phyloP scores from a whole-genome alignment of 2,329 filamentous ascomycete species.

The Dactylellina sp. region DNA sequence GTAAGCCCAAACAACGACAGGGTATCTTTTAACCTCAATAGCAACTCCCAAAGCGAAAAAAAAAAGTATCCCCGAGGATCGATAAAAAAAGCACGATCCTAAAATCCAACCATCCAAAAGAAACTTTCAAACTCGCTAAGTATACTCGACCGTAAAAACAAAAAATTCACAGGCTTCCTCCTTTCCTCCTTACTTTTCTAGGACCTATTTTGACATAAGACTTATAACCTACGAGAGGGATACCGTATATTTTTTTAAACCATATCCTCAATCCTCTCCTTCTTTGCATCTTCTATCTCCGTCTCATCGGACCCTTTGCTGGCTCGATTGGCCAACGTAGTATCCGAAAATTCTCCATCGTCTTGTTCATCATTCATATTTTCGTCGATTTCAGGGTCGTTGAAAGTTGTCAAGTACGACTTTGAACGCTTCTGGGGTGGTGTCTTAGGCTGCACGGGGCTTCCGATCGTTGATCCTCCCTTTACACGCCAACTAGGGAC shows the following conservation, averaged over 20 bases:
- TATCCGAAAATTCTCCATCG: conserved; percentile 32
- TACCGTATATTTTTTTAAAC: conserved; percentile 5
- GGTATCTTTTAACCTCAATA: too few species aligned
- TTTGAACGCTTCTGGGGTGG: conserved; percentile 30
- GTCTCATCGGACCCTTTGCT: conserved; percentile 26
- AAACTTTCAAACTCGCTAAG: conserved; percentile 23
- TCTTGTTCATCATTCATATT: conserved; percentile 22
- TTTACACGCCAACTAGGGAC: conserved; percentile 55
- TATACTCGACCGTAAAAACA: conserved; percentile 37
- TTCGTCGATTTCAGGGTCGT: conserved; percentile 26
- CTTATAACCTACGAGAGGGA: background rate
- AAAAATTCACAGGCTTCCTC: background rate
- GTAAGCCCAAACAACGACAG: too few species aligned
- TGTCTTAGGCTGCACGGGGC: conserved; percentile 26
- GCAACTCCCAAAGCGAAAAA: too few species aligned
- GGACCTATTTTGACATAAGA: background rate
- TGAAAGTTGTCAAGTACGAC: conserved; percentile 25
- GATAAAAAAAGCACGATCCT: too few species aligned
- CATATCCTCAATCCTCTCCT: conserved; percentile 25
- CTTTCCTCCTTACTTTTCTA: too few species aligned
- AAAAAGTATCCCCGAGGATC: background rate
- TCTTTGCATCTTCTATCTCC: conserved; percentile 7
- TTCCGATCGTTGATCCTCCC: conserved; percentile 44
- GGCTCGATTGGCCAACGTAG: conserved; percentile 25
- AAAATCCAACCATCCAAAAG: background rate